Percentiles rank a stretch among this genome's conserved stretches.
phyloP scores from a whole-genome alignment of 2,329 filamentous ascomycete genomes.

The Pseudogymnoascus sp. region DNA sequence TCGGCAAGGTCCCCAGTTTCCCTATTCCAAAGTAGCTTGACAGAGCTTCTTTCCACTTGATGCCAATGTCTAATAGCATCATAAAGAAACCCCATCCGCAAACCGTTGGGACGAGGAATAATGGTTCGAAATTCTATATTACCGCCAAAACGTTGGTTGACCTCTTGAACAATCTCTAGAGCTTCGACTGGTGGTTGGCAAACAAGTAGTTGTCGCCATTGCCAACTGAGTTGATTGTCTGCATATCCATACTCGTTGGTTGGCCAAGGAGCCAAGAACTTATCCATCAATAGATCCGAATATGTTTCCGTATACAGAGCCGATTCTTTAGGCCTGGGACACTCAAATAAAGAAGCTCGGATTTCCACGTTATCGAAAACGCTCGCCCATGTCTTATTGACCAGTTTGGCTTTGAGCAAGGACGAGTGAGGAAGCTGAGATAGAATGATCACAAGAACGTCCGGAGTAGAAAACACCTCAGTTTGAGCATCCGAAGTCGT shows the following conservation, averaged over 20 bases:
- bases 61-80: conserved; percentile 12
- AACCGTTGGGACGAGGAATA: conserved; percentile 9
- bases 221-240: conserved; percentile 5
- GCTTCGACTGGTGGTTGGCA: conserved; percentile 13
- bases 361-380: conserved; percentile 10
- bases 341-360: conserved; percentile 10
- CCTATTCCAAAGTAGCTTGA: not conserved
- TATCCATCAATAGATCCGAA: conserved; percentile 11
- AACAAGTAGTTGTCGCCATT: conserved; percentile 14
- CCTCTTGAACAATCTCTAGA: conserved; percentile 12
- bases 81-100: conserved; percentile 13
- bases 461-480: conserved; percentile 9
- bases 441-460: conserved; percentile 10
- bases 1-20: conserved; percentile 7
- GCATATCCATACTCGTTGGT: not conserved
- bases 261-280: conserved; percentile 10
- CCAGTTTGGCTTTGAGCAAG: conserved; percentile 10
- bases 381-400: conserved; percentile 10
- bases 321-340: conserved; percentile 11
- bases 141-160: conserved; percentile 9
- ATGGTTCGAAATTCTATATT: conserved; percentile 7
- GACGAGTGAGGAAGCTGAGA: conserved; percentile 12
- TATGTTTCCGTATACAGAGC: conserved; percentile 10
- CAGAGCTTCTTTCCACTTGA: conserved; percentile 8
- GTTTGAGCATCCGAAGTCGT: conserved; percentile 9